Percentiles rank a stretch among this genome's conserved stretches.
Evolutionary conservation across 495 filamentous ascomycete species (phyloP).

Genomic region (Hypoxylon crocopeplum): DNA sequence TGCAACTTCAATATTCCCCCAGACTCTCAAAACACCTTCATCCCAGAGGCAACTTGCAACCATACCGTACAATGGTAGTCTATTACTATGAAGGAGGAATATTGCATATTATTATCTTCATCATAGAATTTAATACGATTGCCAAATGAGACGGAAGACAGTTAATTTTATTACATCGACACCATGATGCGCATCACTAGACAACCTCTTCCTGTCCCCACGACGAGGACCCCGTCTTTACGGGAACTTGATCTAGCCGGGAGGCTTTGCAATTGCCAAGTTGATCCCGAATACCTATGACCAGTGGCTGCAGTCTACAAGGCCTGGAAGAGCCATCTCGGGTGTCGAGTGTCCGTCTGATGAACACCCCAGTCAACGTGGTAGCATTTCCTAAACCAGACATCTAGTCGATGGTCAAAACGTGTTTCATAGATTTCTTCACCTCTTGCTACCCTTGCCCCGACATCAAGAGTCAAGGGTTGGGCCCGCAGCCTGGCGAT

Average conservation of each 20-base stretch:
- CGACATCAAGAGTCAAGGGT: constrained; percentile 31
- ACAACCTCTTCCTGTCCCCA: too few relatives aligned
- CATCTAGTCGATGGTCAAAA: constrained; percentile 42
- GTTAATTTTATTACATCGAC: too few relatives aligned
- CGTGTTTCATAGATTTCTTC: constrained; percentile 48
- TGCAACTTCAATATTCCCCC: too few relatives aligned
- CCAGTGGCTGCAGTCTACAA: neutral
- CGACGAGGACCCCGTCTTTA: neutral
- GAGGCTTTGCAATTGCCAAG: constrained; percentile 30
- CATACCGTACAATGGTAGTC: too few relatives aligned
- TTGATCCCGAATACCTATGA: constrained; percentile 13
- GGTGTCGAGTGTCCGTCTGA: constrained; percentile 26
- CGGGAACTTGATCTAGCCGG: constrained; percentile 8
- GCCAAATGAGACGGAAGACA: too few relatives aligned
- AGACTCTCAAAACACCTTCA: too few relatives aligned
- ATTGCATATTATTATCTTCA: too few relatives aligned
- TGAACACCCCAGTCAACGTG: constrained; percentile 20
- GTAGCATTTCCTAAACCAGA: constrained; percentile 26
- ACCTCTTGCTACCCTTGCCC: constrained; percentile 21
- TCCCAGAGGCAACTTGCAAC: too few relatives aligned
- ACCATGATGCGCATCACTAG: too few relatives aligned
- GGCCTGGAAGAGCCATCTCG: constrained; percentile 20
- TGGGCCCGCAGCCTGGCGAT: constrained; percentile 34
- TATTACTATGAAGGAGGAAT: too few relatives aligned
- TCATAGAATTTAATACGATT: too few relatives aligned